phyloP scores from a whole-genome alignment of 2,329 filamentous ascomycete species.

The Calonectria honghensis region DNA sequence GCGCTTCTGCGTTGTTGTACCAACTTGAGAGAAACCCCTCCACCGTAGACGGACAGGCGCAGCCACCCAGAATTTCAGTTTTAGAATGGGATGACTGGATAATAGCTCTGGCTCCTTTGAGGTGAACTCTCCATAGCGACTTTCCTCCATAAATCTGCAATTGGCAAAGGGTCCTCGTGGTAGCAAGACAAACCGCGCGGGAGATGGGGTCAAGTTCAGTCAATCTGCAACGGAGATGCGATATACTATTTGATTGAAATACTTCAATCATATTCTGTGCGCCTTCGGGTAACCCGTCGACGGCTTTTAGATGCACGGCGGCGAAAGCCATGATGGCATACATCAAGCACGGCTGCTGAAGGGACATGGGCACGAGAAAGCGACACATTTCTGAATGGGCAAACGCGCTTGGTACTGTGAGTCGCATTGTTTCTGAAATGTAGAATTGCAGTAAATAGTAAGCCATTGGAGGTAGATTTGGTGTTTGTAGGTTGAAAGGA shows the following conservation, averaged over 20 bases:
- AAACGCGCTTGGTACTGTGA: slow-evolving; percentile 44
- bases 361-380: slow-evolving; percentile 44
- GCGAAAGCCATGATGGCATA: slow-evolving; percentile 46
- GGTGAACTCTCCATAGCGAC: slow-evolving; percentile 41
- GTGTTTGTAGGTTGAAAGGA: background rate
- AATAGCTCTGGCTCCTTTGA: slow-evolving; percentile 43
- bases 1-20: slow-evolving; percentile 46
- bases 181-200: slow-evolving; percentile 39
- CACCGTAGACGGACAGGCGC: background rate
- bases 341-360: slow-evolving; percentile 41
- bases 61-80: fast-evolving
- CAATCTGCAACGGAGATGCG: slow-evolving; percentile 28
- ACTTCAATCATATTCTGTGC: slow-evolving; percentile 33
- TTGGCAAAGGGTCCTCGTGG: slow-evolving; percentile 43
- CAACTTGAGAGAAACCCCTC: slow-evolving; percentile 40
- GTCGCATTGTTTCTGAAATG: slow-evolving; percentile 43
- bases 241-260: slow-evolving; percentile 39
- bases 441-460: slow-evolving; percentile 45
- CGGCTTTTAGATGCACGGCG: slow-evolving; percentile 38
- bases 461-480: slow-evolving; percentile 39
- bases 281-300: background rate
- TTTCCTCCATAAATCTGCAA: slow-evolving; percentile 45
- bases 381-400: slow-evolving; percentile 43
- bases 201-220: slow-evolving; percentile 9
- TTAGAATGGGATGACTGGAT: background rate